Base-by-base conservation (phyloP, 2,329 filamentous ascomycete genomes). In the Diaporthe batatas region DNA sequence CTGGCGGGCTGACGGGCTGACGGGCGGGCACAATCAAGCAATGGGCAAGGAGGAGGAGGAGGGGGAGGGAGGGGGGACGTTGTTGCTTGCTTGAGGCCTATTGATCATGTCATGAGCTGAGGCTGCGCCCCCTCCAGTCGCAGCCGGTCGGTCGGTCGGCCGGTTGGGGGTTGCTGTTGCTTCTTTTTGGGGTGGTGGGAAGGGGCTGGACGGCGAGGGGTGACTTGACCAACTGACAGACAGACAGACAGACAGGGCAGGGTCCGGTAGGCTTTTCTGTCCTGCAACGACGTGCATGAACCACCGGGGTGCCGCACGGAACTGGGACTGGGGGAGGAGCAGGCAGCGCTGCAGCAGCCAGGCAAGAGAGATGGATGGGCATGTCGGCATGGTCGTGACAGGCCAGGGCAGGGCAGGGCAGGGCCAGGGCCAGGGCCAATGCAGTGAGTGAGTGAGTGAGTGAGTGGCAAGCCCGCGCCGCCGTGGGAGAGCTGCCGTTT, bases 251-350 rank as follows among this genome's bases (percentile, higher is more conserved):
- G n/a, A n/a, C 53, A 29, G 29, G 34, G 34, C 34, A 59, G 39
- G 58, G 58, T 47, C 59, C 29, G 16, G 16, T 55, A 32, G 53
- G 44, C 29, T 29, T 29, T 39, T 51, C 18, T 34, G 59, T 34
- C 58, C 58, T 64, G 58, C 58, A 65, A 65, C 59, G 42, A 65
- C 59, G 18, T 65, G 59, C 59, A 65, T 65, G 59, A 65, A 65
- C 59, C 59, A 65, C 59, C 59, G 59, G 59, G 59, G 59, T 65
- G 59, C 59, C 59, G 59, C 59, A 65, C 42, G 42, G 29, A 34
- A 65, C 59, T 23, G 44, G 59, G 58, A 47, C 58, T 64, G 58
- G 59, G 59, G 59, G 36, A 39, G 36, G 36, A 39, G 36, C 2
- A 36, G 34, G 8, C 2, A 3, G 2, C 11, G 36, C 11, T 3